Percentiles rank a stretch among this genome's conserved stretches.
phyloP scores from a whole-genome alignment of 129 eudicot genomes.

The Flaveria trinervia region DNA sequence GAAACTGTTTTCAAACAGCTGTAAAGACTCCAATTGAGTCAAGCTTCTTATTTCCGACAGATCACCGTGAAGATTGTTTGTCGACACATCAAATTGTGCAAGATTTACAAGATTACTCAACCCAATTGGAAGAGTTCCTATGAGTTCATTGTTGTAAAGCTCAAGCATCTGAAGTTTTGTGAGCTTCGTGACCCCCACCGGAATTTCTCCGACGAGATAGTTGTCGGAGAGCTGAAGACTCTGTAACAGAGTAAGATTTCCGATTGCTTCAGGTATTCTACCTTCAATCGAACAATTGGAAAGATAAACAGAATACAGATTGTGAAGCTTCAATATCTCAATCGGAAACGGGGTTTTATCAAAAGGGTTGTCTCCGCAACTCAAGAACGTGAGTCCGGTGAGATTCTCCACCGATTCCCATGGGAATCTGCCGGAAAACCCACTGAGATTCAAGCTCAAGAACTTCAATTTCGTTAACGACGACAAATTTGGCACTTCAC shows the following conservation, averaged over 20 bases:
- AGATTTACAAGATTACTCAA: conserved; percentile 54
- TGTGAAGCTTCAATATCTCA: conserved; percentile 45
- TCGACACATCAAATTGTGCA: conserved; percentile 50
- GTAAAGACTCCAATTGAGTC: conserved; percentile 41
- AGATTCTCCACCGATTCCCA: conserved; percentile 56
- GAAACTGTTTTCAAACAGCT: conserved; percentile 60
- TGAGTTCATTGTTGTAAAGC: conserved; percentile 49
- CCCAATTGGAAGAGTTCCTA: conserved; percentile 54
- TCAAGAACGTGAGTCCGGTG: conserved; percentile 43
- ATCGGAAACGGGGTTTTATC: conserved; percentile 57
- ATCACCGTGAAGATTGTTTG: conserved; percentile 60
- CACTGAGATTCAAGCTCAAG: conserved; percentile 46
- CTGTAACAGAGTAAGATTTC: conserved; percentile 45
- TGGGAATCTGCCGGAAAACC: conserved; percentile 56
- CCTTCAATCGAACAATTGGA: conserved; percentile 62
- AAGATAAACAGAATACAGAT: conserved; percentile 53
- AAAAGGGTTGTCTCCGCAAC: conserved; percentile 62
- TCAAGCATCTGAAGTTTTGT: conserved; percentile 52
- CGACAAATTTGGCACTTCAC: conserved; percentile 51
- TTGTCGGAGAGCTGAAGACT: conserved; percentile 49
- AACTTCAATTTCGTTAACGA: conserved; percentile 40
- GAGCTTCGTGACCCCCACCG: conserved; percentile 51
- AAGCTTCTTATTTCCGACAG: conserved; percentile 45
- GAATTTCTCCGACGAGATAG: conserved; percentile 48
- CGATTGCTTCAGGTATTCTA: conserved; percentile 55